Evolutionary conservation across 192 early-diverging fungal species (phyloP).

Genomic region (Kappamyces sp.): DNA sequence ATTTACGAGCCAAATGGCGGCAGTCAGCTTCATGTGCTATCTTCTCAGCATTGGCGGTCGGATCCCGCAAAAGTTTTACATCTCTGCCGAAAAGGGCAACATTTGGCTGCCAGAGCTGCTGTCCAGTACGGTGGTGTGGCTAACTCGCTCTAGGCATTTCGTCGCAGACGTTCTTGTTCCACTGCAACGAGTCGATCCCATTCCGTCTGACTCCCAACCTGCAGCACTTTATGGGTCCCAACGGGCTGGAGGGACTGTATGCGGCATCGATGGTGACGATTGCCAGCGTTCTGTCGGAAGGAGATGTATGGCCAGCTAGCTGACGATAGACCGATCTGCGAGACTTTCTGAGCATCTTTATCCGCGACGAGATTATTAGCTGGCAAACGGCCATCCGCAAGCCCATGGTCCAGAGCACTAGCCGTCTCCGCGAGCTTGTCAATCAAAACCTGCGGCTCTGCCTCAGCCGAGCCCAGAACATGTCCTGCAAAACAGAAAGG

Average conservation of each 20-base stretch:
- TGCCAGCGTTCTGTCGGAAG: slow-evolving; percentile 72
- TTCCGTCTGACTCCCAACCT: slow-evolving; percentile 98
- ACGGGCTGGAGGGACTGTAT: slow-evolving; percentile 91
- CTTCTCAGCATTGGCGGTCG: slow-evolving; percentile 82
- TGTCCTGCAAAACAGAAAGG: slow-evolving; percentile 68
- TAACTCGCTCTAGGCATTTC: slow-evolving; percentile 28
- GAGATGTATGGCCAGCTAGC: slow-evolving; percentile 44
- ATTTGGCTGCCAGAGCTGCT: slow-evolving; percentile 83
- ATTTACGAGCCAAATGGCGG: slow-evolving; percentile 86
- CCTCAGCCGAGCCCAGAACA: slow-evolving; percentile 56
- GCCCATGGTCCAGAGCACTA: slow-evolving; percentile 54
- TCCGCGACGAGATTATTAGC: slow-evolving; percentile 87
- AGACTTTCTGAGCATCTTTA: slow-evolving; percentile 89
- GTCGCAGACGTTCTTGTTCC: slow-evolving; percentile 38
- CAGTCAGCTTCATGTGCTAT: slow-evolving; percentile 86
- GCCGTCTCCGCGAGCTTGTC: slow-evolving; percentile 61
- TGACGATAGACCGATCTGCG: slow-evolving; percentile 66
- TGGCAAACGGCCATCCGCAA: slow-evolving; percentile 57
- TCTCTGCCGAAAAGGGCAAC: slow-evolving; percentile 79
- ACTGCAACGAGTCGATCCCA: slow-evolving; percentile 79
- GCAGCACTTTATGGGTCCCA: slow-evolving; percentile 87
- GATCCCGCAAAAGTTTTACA: slow-evolving; percentile 78
- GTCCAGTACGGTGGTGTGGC: slow-evolving; percentile 48
- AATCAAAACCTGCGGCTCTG: slow-evolving; percentile 66
- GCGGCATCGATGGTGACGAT: slow-evolving; percentile 77